Conservation (phyloP, 805 yeast species). For the Lachancea waltii region DNA sequence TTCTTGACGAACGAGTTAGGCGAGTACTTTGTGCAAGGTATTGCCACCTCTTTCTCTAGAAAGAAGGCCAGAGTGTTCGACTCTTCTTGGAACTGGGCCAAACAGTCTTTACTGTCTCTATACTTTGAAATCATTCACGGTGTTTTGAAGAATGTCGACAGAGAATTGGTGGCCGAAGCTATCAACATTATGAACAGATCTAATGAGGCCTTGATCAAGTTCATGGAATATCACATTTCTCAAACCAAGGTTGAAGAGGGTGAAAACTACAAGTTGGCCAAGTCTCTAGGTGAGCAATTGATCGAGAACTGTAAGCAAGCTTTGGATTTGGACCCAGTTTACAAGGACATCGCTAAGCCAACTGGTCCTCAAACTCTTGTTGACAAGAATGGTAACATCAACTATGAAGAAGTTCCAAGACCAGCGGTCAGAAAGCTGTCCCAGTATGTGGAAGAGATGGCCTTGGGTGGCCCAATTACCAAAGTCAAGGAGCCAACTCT, state of each 20-base stretch:
- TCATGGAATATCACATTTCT: constrained; percentile 79
- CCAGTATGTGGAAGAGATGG: constrained; percentile 94
- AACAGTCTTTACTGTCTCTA: constrained; percentile 91
- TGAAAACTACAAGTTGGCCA: constrained; percentile 87
- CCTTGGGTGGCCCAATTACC: constrained; percentile 85
- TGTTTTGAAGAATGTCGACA: constrained; percentile 78
- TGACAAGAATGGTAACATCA: constrained; percentile 81
- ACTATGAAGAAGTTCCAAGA: constrained; percentile 78
- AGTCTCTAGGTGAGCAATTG: constrained; percentile 83
- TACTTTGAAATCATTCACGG: constrained; percentile 96
- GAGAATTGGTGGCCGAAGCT: constrained; percentile 95
- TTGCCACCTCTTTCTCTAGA: constrained; percentile 82
- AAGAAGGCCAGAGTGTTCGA: constrained; percentile 94
- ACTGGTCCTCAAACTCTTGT: constrained; percentile 91
- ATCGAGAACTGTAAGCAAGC: constrained; percentile 94
- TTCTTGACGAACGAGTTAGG: constrained; percentile 70
- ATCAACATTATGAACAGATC: constrained; percentile 97
- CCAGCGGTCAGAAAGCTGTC: constrained; percentile 90
- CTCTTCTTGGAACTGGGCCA: constrained; percentile 99
- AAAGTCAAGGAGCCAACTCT: constrained; percentile 62
- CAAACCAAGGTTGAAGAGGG: constrained; percentile 73
- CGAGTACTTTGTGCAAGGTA: constrained; percentile 88
- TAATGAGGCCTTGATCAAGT: constrained; percentile 84
- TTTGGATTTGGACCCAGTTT: constrained; percentile 73
- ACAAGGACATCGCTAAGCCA: constrained; percentile 90